Evolutionary conservation across 208 protist genomes (phyloP).

Genomic region (Wallacemonas sp.): DNA sequence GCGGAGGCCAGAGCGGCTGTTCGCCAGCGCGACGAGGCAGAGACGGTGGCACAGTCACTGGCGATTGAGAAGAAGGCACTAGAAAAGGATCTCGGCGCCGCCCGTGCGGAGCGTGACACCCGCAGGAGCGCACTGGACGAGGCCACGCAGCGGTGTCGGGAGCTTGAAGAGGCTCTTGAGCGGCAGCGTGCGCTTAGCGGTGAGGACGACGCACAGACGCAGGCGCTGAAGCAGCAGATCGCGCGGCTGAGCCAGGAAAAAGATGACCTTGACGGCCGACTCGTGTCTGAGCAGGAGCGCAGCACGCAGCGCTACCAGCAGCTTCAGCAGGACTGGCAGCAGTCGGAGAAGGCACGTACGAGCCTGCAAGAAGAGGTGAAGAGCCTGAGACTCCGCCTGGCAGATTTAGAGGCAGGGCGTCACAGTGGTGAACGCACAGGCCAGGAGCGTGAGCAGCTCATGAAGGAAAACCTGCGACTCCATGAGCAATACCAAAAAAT

Average conservation of each 20-base stretch:
- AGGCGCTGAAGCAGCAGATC: slow-evolving; percentile 19
- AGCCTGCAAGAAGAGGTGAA: slow-evolving; percentile 61
- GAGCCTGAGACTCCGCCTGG: slow-evolving; percentile 31
- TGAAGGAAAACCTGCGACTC: slow-evolving; percentile 62
- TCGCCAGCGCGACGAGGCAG: slow-evolving; percentile 40
- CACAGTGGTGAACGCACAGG: slow-evolving; percentile 32
- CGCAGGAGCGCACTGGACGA: slow-evolving; percentile 27
- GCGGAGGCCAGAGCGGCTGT: slow-evolving; percentile 20
- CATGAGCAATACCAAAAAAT: slow-evolving; percentile 62
- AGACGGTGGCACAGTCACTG: slow-evolving; percentile 26
- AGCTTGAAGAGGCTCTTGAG: slow-evolving; percentile 28
- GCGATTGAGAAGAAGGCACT: slow-evolving; percentile 19
- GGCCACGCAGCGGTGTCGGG: slow-evolving; percentile 20
- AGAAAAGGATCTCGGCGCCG: slow-evolving; percentile 24
- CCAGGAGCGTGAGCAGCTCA: slow-evolving; percentile 59
- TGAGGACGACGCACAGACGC: slow-evolving; percentile 22
- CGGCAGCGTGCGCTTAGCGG: slow-evolving; percentile 16
- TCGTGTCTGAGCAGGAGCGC: slow-evolving; percentile 25
- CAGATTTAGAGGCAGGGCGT: slow-evolving; percentile 31
- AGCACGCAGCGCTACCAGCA: slow-evolving; percentile 26
- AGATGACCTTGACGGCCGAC: slow-evolving; percentile 21
- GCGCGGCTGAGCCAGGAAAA: slow-evolving; percentile 25
- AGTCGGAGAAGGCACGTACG: slow-evolving; percentile 36
- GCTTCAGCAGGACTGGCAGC: slow-evolving; percentile 40
- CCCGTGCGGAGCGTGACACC: slow-evolving; percentile 21